A percentile compares a stretch with the other conserved stretches of the same genome.
Evolutionary conservation across 768 basidiomycete genomes (phyloP).

Genomic region (Lyophyllum semitale): DNA sequence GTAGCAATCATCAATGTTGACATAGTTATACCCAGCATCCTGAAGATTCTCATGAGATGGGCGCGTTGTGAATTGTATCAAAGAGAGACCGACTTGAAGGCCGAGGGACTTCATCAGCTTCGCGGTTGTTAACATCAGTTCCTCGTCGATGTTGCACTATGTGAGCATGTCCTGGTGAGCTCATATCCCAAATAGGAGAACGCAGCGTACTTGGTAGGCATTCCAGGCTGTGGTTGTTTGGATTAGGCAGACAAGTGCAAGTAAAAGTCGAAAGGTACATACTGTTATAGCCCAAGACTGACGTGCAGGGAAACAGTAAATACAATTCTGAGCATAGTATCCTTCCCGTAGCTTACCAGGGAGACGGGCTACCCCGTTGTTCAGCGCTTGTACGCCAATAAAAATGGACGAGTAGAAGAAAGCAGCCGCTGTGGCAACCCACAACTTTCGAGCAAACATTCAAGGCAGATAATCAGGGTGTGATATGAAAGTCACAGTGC

Average conservation of each 20-base stretch:
- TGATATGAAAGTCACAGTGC: background rate
- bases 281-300: slow-evolving; percentile 71
- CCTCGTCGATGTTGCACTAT: slow-evolving; percentile 62
- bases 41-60: slow-evolving; percentile 18
- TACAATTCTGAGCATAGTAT: no score
- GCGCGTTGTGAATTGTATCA: background rate
- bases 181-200: background rate
- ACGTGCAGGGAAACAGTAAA: background rate
- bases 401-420: slow-evolving; percentile 12
- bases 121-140: slow-evolving; percentile 51
- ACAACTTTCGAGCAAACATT: slow-evolving; percentile 23
- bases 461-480: background rate
- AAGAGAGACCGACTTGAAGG: slow-evolving; percentile 38
- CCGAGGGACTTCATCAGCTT: slow-evolving; percentile 59
- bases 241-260: background rate
- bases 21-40: slow-evolving; percentile 59
- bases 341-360: slow-evolving; percentile 39
- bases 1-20: slow-evolving; percentile 71
- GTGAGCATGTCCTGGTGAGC: background rate
- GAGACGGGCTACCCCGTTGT: slow-evolving; percentile 38
- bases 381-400: slow-evolving; percentile 13
- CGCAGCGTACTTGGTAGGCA: slow-evolving; percentile 53
- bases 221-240: slow-evolving; percentile 56
- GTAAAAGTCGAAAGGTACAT: slow-evolving; percentile 21
- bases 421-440: slow-evolving; percentile 19